A percentile compares a stretch with the other conserved stretches of the same genome.
Conservation (phyloP, 2,329 filamentous ascomycete species). For the Paecilomyces sp. region DNA sequence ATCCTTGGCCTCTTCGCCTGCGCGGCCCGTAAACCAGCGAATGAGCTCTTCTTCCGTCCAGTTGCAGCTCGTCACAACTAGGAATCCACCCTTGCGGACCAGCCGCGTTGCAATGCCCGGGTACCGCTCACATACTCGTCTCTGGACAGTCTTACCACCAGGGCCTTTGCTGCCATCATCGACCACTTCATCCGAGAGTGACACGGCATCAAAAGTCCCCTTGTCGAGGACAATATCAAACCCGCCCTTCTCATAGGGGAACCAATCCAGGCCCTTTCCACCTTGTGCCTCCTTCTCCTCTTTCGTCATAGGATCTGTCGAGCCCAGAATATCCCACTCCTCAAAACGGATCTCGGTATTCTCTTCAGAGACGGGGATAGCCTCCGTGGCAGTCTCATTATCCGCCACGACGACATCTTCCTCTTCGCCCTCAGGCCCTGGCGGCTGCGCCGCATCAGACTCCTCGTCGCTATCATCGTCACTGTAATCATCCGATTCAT, state of each 20-base stretch:
- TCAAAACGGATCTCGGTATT: slow-evolving; percentile 40
- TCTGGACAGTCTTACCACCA: slow-evolving; percentile 22
- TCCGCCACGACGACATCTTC: slow-evolving; percentile 12
- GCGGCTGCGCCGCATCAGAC: slow-evolving; percentile 4
- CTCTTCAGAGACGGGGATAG: slow-evolving; percentile 5
- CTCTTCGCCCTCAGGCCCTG: slow-evolving; percentile 7
- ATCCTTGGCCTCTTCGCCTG: slow-evolving; percentile 17
- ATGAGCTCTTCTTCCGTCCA: slow-evolving; percentile 88
- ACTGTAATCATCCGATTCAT: slow-evolving; percentile 42
- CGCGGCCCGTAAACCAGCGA: slow-evolving; percentile 62
- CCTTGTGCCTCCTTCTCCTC: slow-evolving; percentile 25
- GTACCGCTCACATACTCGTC: slow-evolving; percentile 69
- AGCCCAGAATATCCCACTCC: slow-evolving; percentile 58
- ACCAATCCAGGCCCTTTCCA: slow-evolving; percentile 24
- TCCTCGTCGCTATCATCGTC: slow-evolving; percentile 59
- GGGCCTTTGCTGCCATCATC: slow-evolving; percentile 15
- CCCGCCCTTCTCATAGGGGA: slow-evolving; percentile 40
- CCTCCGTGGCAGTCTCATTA: slow-evolving; percentile 2
- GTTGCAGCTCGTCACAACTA: slow-evolving; percentile 93
- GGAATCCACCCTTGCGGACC: slow-evolving; percentile 62
- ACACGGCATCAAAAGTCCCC: slow-evolving; percentile 94
- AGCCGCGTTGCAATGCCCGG: slow-evolving; percentile 59
- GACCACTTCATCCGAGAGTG: slow-evolving; percentile 44
- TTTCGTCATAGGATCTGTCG: slow-evolving; percentile 19
- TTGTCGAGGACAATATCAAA: slow-evolving; percentile 97